phyloP scores from a whole-genome alignment of 352 stramenopile genomes.

The Phytophthora lateralis region DNA sequence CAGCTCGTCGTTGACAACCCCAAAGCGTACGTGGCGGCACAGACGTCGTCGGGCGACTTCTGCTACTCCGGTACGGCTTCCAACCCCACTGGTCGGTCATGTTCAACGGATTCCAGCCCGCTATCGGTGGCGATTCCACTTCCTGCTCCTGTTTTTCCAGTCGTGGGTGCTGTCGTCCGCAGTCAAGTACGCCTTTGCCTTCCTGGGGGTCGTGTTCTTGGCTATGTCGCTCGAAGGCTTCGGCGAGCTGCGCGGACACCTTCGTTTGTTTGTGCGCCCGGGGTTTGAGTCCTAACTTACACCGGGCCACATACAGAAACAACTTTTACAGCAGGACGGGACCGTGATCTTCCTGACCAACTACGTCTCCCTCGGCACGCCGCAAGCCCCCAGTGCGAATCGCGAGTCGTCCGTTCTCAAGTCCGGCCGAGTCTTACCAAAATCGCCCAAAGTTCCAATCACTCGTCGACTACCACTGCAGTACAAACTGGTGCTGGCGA shows the following conservation, averaged over 20 bases:
- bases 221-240: conserved; percentile 58
- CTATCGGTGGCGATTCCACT: conserved; percentile 45
- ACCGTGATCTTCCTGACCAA: conserved; percentile 48
- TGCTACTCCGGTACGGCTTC: conserved; percentile 45
- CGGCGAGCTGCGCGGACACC: conserved; percentile 49
- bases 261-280: too few relatives aligned
- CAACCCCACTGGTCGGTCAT: conserved; percentile 58
- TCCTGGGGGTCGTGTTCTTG: conserved; percentile 57
- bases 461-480: conserved; percentile 36
- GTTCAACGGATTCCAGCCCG: conserved; percentile 75
- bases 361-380: conserved; percentile 47
- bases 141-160: conserved; percentile 72
- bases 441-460: conserved; percentile 27
- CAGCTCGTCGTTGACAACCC: conserved; percentile 46
- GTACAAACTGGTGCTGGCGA: conserved; percentile 56
- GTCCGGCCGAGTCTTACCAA: not conserved
- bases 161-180: conserved; percentile 59
- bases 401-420: conserved; percentile 25
- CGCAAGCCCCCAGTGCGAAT: conserved; percentile 9
- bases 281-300: too few relatives aligned
- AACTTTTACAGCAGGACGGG: conserved; percentile 47
- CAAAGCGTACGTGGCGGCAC: conserved; percentile 33
- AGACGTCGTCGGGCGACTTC: conserved; percentile 32
- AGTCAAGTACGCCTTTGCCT: conserved; percentile 69
- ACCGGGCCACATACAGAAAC: conserved; percentile 40